These are phyloP conservation scores for Tubosaeta brunneosetosa DNA, from an alignment of 768 basidiomycete species.

Conservation along the genomic window DNA sequence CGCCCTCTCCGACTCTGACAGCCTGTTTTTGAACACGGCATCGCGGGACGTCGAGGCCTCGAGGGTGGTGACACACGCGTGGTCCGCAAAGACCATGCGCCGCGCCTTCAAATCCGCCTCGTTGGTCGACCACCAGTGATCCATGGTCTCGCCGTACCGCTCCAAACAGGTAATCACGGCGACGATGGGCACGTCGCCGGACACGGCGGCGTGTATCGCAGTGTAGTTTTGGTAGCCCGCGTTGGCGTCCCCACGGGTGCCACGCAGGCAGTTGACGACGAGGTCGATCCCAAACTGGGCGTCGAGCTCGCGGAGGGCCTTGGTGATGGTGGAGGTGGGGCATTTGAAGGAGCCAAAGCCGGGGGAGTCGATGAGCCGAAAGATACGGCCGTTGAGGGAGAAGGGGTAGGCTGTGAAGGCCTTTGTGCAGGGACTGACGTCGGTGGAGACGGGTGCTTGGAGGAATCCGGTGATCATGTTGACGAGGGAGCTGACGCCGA, in stretches of 20 bases:
- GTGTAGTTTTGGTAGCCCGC: conserved; percentile 25
- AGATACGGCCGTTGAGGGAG: conserved; percentile 23
- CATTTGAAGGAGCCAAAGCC: conserved; percentile 28
- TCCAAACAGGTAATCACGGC: conserved; percentile 30
- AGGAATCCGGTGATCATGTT: conserved; percentile 32
- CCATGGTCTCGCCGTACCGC: conserved; percentile 28
- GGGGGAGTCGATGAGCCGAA: conserved; percentile 29
- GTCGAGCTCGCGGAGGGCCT: conserved; percentile 27
- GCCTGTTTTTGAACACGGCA: conserved; percentile 19
- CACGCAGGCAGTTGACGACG: conserved; percentile 26
- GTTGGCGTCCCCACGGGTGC: conserved; percentile 27
- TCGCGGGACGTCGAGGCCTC: conserved; percentile 15
- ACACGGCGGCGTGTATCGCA: conserved; percentile 26
- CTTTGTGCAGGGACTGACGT: conserved; percentile 27
- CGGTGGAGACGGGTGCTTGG: conserved; percentile 22
- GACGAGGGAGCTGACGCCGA: conserved; percentile 38
- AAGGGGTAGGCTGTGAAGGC: conserved; percentile 21
- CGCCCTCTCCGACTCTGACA: conserved; percentile 17
- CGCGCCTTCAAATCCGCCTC: conserved; percentile 28
- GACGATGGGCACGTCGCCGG: conserved; percentile 30
- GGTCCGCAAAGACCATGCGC: conserved; percentile 34
- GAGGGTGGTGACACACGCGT: conserved; percentile 39
- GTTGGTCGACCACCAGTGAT: conserved; percentile 39
- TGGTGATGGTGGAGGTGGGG: conserved; percentile 19
- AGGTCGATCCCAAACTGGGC: conserved; percentile 25